Base-by-base conservation (phyloP, 2,329 filamentous ascomycete genomes). In the Phialemonium atrogriseum region DNA sequence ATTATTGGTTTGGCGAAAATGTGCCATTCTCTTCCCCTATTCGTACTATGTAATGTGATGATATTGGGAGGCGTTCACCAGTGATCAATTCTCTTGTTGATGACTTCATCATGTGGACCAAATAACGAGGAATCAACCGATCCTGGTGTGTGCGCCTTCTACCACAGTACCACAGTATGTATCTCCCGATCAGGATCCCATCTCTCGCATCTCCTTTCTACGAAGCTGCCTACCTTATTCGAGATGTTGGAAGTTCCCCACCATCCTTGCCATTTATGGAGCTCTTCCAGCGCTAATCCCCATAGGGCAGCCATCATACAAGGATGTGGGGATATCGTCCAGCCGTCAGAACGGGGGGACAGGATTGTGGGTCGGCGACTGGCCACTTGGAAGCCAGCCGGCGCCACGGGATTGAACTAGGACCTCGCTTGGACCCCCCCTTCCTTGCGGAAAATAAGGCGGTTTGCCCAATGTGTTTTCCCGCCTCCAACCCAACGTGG, bases 331-430 rank as follows among this genome's bases (percentile, higher is more conserved):
- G 16, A n/a, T n/a, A n/a, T n/a, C n/a, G n/a, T n/a, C 33, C 27
- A 35, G 33, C 31, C 33, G 24, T 38, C 34, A 29, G 25, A 20
- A 22, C 26, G 30, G 28, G 28, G 30, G 41, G 24, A n/a, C 25
- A 48, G 50, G 50, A 48, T 50, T 42, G 38, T 44, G 40, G 40
- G 50, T n/a, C n/a, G n/a, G 51, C 36, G 43, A 40, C 53, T 55
- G 55, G 49, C 62, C 62, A 66, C 62, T 60, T 58, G 59, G 60
- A 65, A 59, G 49, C 39, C 45, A 57, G 51, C 50, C 60, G 51
- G 59, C 48, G 38, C 42, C 40, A 47, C 40, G 51, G 45, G 50
- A 52, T 51, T 44, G 45, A n/a, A n/a, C n/a, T n/a, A n/a, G n/a
- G 46, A 47, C 44, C 44, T 58, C 53, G 57, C 58, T 59, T 58